A percentile compares a stretch with the other conserved stretches of the same genome.
Evolutionary conservation across 257 asterid species (phyloP).

Genomic region (Asclepias syriaca): DNA sequence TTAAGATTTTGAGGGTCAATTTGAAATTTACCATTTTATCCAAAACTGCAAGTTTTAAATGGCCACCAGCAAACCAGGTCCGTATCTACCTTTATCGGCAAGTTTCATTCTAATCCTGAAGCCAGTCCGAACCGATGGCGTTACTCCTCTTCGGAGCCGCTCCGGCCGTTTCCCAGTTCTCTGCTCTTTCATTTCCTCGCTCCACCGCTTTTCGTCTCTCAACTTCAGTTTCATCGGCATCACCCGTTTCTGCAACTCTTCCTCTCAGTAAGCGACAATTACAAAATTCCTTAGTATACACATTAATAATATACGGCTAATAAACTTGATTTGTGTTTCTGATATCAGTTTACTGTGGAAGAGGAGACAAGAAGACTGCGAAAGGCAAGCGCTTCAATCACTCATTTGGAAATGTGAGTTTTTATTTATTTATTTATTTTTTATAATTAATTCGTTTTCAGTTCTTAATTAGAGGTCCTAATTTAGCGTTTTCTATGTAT

Average conservation of each 20-base stretch:
- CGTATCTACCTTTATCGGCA: not conserved
- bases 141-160: constrained; percentile 53
- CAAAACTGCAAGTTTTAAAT: constrained; percentile 3
- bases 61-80: not conserved
- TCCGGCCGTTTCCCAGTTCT: constrained; percentile 48
- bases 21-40: constrained; percentile 10
- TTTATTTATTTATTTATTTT: not conserved
- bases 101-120: not conserved
- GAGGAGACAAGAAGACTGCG: constrained; percentile 96
- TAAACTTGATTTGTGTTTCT: constrained; percentile 3
- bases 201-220: constrained; percentile 4
- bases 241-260: constrained; percentile 30
- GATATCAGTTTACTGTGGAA: constrained; percentile 73
- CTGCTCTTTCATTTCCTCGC: constrained; percentile 47
- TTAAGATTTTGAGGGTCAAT: not conserved
- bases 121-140: constrained; percentile 40
- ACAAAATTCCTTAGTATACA: not conserved
- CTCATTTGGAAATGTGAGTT: constrained; percentile 87
- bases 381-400: constrained; percentile 92
- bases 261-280: constrained; percentile 52
- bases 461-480: not conserved
- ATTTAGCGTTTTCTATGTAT: constrained; percentile 6
- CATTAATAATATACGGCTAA: not conserved
- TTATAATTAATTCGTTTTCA: not conserved
- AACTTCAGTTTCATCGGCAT: constrained; percentile 27